Evolutionary conservation across 2,329 filamentous ascomycete species (phyloP), one percentile per base, ranked within the genome.

Genomic region (Pseudocercospora eumusae): DNA sequence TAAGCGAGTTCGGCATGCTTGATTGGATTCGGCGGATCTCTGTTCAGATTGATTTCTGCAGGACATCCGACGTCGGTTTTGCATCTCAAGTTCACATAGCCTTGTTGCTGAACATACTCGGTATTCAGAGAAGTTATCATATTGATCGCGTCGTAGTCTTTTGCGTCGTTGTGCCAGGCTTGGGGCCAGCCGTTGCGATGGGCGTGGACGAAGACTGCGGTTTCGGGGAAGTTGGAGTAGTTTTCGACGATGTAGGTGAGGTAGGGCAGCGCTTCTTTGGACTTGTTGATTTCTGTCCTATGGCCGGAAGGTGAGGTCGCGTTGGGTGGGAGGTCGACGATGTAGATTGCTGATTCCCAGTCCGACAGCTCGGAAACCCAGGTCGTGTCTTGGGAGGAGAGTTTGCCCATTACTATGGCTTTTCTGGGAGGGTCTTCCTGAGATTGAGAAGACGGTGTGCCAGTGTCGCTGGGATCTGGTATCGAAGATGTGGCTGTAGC

Each of bases 291-390:
- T 27, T 58, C 49, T 18, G 66, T 67, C 42, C 61, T 44, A 3
- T 68, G 60, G 25, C 65, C 65, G 28, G 67, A 65, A 31, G 64
- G 61, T 18, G 69, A 63, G 28, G 64, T 66, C 27, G 59, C 61
- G 47, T 69, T 66, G 57, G 71, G 69, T 45, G 74, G 73, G 2
- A 69, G 65, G 66, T 80, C 78, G 58, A 77, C 79, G 61, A 71
- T 73, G 70, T 79, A 81, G 56, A 82, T 79, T 13, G 77, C 78
- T 25, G 73, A 72, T 69, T 81, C 74, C 80, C 80, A 82, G 66
- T 81, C 78, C 2, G 78, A 75, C n/a, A 82, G 74, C 33, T 76
- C 65, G 13, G 71, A 65, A 1, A 82, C 77, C 81, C 81, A 83
- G 18, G 74, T 68, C 6, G 78, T 78, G 60, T 78, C 70, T 62